These are phyloP conservation scores for Wilhelminamyces savonicus DNA, from an alignment of 805 yeast species.

Conservation along the genomic window DNA sequence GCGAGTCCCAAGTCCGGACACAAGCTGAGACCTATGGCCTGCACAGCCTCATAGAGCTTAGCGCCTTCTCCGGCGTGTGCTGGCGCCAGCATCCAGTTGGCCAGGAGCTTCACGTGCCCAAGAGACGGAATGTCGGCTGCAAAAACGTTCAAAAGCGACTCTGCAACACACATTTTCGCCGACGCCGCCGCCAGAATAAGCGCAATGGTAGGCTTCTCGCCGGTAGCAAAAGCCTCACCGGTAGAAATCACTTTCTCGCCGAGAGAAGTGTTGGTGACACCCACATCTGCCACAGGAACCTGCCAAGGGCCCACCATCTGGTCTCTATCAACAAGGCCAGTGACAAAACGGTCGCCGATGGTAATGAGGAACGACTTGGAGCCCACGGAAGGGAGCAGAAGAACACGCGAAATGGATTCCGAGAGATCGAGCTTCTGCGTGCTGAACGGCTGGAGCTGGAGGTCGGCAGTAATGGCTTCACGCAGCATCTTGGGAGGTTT, in stretches of 20 bases:
- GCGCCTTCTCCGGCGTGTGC: constrained; percentile 93
- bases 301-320: constrained; percentile 99
- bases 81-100: constrained; percentile 99
- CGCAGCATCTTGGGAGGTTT: constrained; percentile 96
- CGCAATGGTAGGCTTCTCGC: constrained; percentile 91
- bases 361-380: constrained; percentile 92
- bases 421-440: constrained; percentile 32
- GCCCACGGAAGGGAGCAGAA: constrained; percentile 89
- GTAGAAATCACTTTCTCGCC: constrained; percentile 65
- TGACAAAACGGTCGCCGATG: constrained; percentile 97
- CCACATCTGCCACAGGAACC: constrained; percentile 97
- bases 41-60: constrained; percentile 91
- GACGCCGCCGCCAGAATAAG: constrained; percentile 84
- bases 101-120: constrained; percentile 77
- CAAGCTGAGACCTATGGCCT: constrained; percentile 88
- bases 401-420: constrained; percentile 75
- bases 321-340: constrained; percentile 94
- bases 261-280: constrained; percentile 86
- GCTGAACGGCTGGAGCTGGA: constrained; percentile 38
- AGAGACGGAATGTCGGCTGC: constrained; percentile 84
- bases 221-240: constrained; percentile 99
- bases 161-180: constrained; percentile 94
- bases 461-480: constrained; percentile 55
- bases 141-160: constrained; percentile 76
- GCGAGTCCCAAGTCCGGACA: constrained; percentile 90